phyloP scores from a whole-genome alignment of 2,329 filamentous ascomycete genomes.

The Neonectria sp. region DNA sequence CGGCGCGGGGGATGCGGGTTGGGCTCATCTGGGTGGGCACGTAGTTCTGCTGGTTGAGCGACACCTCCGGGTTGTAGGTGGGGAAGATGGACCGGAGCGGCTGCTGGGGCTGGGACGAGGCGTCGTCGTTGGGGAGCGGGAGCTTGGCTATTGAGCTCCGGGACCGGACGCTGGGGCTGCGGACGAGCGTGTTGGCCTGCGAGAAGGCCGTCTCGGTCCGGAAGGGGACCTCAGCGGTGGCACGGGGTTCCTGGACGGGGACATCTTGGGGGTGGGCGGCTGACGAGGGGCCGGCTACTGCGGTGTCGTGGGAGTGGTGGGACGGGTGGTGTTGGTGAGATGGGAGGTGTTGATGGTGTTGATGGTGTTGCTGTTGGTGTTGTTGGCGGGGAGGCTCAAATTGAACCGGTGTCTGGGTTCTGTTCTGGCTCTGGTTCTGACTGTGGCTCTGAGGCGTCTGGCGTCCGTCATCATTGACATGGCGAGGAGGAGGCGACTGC shows the following conservation, averaged over 20 bases:
- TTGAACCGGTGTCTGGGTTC: constrained; percentile 53
- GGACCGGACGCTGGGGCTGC: constrained; percentile 65
- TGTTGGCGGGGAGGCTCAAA: constrained; percentile 49
- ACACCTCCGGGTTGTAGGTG: constrained; percentile 77
- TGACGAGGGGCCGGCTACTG: constrained; percentile 46
- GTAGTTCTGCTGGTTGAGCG: constrained; percentile 79
- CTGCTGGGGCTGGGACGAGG: constrained; percentile 50
- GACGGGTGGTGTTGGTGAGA: background rate
- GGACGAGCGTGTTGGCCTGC: constrained; percentile 64
- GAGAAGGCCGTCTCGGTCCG: constrained; percentile 68
- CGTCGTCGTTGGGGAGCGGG: constrained; percentile 57
- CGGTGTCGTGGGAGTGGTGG: constrained; percentile 35
- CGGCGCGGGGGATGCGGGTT: constrained; percentile 72
- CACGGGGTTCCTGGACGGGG: constrained; percentile 57
- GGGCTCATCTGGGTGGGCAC: constrained; percentile 77
- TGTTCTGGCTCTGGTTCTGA: constrained; percentile 50
- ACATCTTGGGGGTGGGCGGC: constrained; percentile 37
- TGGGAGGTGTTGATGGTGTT: background rate
- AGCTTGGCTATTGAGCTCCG: constrained; percentile 72
- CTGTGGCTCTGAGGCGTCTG: constrained; percentile 45
- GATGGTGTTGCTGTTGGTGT: constrained; percentile 21
- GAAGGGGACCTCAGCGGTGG: constrained; percentile 59
- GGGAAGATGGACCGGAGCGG: constrained; percentile 82
- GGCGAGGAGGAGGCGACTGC: constrained; percentile 30
- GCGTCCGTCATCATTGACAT: constrained; percentile 42